phyloP scores from a whole-genome alignment of 257 asterid species.

The Oldenlandia corymbosa region DNA sequence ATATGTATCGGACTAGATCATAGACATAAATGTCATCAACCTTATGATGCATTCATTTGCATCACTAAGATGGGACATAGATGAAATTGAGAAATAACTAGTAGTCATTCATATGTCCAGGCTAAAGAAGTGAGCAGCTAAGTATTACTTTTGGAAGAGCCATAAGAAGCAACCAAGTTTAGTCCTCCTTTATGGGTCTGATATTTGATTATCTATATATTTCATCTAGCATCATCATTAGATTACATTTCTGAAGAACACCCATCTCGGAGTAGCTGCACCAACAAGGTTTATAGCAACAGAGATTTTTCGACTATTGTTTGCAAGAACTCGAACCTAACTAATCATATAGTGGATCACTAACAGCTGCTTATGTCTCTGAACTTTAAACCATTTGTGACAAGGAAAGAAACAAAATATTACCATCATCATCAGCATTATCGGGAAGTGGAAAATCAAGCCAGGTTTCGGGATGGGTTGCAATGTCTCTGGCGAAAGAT shows the following conservation, averaged over 20 bases:
- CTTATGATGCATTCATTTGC: no score
- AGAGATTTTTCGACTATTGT: no score
- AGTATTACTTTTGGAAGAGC: no score
- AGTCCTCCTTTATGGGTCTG: not conserved
- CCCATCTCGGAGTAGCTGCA: not conserved
- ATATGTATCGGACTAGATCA: no score
- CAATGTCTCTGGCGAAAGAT: constrained; percentile 66
- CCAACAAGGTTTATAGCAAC: not conserved
- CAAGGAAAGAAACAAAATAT: not conserved
- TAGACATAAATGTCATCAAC: no score
- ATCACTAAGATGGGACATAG: not conserved
- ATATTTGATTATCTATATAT: not conserved
- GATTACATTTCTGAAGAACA: no score
- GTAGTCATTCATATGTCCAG: no score
- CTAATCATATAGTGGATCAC: not conserved
- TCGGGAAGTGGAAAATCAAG: constrained; percentile 74
- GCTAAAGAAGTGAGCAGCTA: no score
- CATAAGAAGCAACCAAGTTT: not conserved
- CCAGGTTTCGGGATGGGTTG: constrained; percentile 96
- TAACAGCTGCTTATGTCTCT: not conserved
- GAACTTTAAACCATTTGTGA: no score
- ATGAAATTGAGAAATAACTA: not conserved
- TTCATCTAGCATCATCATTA: not conserved
- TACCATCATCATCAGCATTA: constrained; percentile 42
- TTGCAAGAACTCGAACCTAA: not conserved